Evolutionary conservation across 768 basidiomycete species (phyloP), one percentile per base, ranked within the genome.

Genomic region (Paxillus ammoniavirescens): DNA sequence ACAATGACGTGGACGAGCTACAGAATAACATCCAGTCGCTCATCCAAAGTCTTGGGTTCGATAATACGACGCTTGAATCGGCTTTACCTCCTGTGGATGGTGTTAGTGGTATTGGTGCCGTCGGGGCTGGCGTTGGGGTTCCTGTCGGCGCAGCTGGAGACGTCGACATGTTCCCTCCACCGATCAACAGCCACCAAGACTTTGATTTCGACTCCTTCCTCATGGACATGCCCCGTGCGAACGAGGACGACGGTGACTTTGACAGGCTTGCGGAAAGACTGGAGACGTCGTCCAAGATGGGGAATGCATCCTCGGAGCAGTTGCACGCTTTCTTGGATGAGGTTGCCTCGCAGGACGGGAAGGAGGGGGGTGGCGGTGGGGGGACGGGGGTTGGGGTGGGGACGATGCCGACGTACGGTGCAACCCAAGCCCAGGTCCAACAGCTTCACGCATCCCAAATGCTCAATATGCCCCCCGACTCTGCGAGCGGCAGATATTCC

Each of bases 1-100:
- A 85, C 54, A 77, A 79, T 43, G 87, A 90, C 52, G 88, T 93
- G 26, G 83, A 86, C 57, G 80, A 82, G 36, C 70, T 93, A 49
- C 82, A 87, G 56, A 73, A 71, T 12, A 84, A 81, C 54, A 83
- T 95, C 41, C 80, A 89, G 54, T 80, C 81, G 6, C 74, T 94
- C 55, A 87, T 93, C 30, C 77, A 87, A 57, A 79, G 79, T 45
- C 77, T 92, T 43, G 88, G 87, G 7, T 67, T 89, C 45, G 86
- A 91, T 63, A 75, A 84, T 17, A 54, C 41, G 7, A 13, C 62
- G n/a, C 57, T 70, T 8, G 61, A 69, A 31, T 38, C 60, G 8
- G 9, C 41, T 3, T 0, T 37, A 5, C 48, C 47, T 17, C 40
- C 50, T 12, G 4, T 45, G 2, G 65, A 66, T 13, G 45, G 60